Base-by-base conservation (phyloP, 345 rosid genomes). In the Mangifera indica region DNA sequence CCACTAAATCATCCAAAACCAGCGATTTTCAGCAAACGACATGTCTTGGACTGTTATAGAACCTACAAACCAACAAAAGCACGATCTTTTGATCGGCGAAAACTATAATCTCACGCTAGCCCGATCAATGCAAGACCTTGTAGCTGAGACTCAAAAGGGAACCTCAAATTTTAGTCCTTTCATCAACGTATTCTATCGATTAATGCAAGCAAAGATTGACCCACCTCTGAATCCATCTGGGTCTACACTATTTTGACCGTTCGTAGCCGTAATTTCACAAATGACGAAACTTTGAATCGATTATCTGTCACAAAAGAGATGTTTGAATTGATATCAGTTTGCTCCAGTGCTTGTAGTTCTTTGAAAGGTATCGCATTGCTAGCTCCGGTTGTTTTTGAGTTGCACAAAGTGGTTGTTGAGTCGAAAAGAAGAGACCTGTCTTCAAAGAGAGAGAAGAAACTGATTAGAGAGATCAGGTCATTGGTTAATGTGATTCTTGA, bases 191-290 rank as follows among this genome's bases (percentile, higher is more conserved):
- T 84, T 84, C 77, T 66, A 76, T 63, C 60, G 78, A 24, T 80
- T 88, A 53, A 79, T 73, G 81, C 90, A 84, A 76, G 67, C 90
- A 1, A 81, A 73, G 69, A 40, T 76, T 21, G 88, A 88, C 76
- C 89, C 90, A 26, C 83, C 86, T 63, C 77, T 6, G 87, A 77
- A 70, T 79, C 93, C 18, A 83, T 88, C 74, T 88, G 90, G 88
- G 82, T 79, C 6, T 84, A 78, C 81, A 68, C 78, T 65, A 85
- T 84, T 66, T 71, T 88, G 61, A 57, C 76, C 21, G 81, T 72
- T 61, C 77, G 78, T 54, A 52, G 67, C 70, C 80, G 62, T 17
- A 60, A 66, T 34, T 46, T 52, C 42, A 34, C 32, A 60, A 68
- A 56, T 20, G 78, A 71, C 51, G 84, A 83, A 60, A 63, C 76